These are phyloP conservation scores for Amoebophrya sp. DNA, from an alignment of 169 alveolate species.

Conservation along the genomic window DNA sequence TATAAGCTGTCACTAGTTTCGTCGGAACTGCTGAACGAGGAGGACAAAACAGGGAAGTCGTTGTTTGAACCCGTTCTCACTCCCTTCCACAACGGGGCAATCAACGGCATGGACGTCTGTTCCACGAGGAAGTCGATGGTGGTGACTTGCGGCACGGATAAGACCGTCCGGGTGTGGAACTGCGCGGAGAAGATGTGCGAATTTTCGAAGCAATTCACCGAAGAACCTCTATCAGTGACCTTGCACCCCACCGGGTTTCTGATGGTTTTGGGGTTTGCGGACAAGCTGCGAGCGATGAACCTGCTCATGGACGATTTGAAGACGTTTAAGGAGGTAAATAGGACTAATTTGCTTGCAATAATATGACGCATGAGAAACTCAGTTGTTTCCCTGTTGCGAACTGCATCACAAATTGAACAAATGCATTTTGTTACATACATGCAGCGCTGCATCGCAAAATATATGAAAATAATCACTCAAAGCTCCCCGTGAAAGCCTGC, in stretches of 20 bases:
- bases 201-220: slow-evolving; percentile 65
- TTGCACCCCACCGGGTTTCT: slow-evolving; percentile 68
- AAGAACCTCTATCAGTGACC: background rate
- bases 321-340: slow-evolving; percentile 60
- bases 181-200: slow-evolving; percentile 69
- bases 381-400: too few relatives aligned
- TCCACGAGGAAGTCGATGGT: slow-evolving; percentile 76
- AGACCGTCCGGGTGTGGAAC: slow-evolving; percentile 85
- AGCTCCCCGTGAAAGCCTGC: slow-evolving; percentile 36
- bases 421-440: too few relatives aligned
- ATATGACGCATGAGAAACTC: background rate
- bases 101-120: slow-evolving; percentile 78
- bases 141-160: slow-evolving; percentile 82
- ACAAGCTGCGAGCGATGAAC: slow-evolving; percentile 65
- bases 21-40: background rate
- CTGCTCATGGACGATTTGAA: slow-evolving; percentile 69
- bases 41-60: background rate
- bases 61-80: slow-evolving; percentile 58
- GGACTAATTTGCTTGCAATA: background rate
- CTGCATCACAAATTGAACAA: too few relatives aligned
- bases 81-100: slow-evolving; percentile 66
- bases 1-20: background rate
- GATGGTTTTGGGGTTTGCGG: slow-evolving; percentile 80
- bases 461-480: too few relatives aligned
- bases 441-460: too few relatives aligned